Percentiles rank a stretch among this genome's conserved stretches.
These are phyloP conservation scores for Colletotrichum navitas DNA, from an alignment of 2,329 filamentous ascomycete genomes.

Conservation along the genomic window DNA sequence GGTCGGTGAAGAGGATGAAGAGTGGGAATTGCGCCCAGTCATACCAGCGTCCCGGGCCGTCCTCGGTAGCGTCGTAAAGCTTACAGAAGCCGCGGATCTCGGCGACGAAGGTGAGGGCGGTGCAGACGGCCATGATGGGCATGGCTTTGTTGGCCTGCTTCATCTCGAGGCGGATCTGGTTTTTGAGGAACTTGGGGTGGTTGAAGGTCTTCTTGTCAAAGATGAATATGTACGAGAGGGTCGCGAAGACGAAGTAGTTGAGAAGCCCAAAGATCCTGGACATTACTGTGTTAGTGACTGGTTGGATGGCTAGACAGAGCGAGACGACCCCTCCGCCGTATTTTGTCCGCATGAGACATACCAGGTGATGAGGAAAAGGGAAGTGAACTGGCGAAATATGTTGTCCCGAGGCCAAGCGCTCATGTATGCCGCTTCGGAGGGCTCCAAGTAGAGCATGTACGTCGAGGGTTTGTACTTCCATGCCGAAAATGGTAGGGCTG, in stretches of 20 bases:
- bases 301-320: neutral
- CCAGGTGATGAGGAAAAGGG: conserved; percentile 89
- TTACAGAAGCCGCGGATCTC: conserved; percentile 89
- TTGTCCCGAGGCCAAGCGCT: conserved; percentile 85
- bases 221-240: conserved; percentile 86
- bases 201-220: conserved; percentile 92
- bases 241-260: conserved; percentile 87
- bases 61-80: conserved; percentile 84
- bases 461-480: conserved; percentile 82
- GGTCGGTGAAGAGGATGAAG: conserved; percentile 90
- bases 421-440: conserved; percentile 81
- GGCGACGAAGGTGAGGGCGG: conserved; percentile 81
- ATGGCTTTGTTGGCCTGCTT: conserved; percentile 80
- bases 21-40: conserved; percentile 87
- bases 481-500: conserved; percentile 67
- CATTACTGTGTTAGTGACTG: conserved; percentile 17
- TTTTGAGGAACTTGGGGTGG: conserved; percentile 95
- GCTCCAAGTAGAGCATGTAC: conserved; percentile 75
- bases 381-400: conserved; percentile 77
- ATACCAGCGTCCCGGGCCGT: conserved; percentile 84
- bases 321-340: neutral
- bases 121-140: conserved; percentile 86
- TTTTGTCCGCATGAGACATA: conserved; percentile 57
- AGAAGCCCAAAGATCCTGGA: conserved; percentile 85
- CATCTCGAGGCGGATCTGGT: conserved; percentile 91